These are phyloP conservation scores for Fusarium beomiforme DNA, from an alignment of 2,329 filamentous ascomycete genomes.

Conservation along the genomic window DNA sequence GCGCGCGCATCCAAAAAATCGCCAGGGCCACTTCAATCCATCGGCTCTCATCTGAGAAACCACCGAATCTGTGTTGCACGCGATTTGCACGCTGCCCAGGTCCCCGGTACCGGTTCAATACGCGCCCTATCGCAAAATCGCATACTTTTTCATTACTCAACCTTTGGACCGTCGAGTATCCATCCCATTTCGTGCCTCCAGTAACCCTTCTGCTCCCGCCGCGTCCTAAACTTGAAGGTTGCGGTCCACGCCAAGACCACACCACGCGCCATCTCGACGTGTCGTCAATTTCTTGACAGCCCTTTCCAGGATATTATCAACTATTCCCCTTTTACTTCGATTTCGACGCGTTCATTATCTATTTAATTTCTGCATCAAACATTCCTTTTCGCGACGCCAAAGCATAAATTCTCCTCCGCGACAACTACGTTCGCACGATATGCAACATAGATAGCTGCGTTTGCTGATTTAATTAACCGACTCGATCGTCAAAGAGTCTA, in stretches of 20 bases:
- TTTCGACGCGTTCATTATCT: slow-evolving; percentile 43
- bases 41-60: slow-evolving; percentile 66
- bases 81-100: slow-evolving; percentile 61
- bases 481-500: slow-evolving; percentile 37
- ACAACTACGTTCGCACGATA: slow-evolving; percentile 48
- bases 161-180: slow-evolving; percentile 40
- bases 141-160: slow-evolving; percentile 53
- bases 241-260: slow-evolving; percentile 35
- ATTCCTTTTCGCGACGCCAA: slow-evolving; percentile 43
- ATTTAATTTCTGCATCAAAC: slow-evolving; percentile 25
- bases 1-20: slow-evolving; percentile 71
- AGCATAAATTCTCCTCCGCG: slow-evolving; percentile 35
- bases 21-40: slow-evolving; percentile 68
- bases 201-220: slow-evolving; percentile 20
- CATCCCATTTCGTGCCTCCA: slow-evolving; percentile 26
- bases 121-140: slow-evolving; percentile 53
- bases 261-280: slow-evolving; percentile 44
- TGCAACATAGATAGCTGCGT: slow-evolving; percentile 49
- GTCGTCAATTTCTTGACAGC: slow-evolving; percentile 39
- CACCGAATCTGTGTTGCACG: slow-evolving; percentile 64
- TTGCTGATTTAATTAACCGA: slow-evolving; percentile 38
- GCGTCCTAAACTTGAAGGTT: slow-evolving; percentile 38
- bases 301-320: slow-evolving; percentile 18
- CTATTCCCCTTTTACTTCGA: slow-evolving; percentile 31
- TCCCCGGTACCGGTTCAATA: slow-evolving; percentile 53